Base-by-base conservation (phyloP, 768 basidiomycete species). In the Leccinum arenicola region DNA sequence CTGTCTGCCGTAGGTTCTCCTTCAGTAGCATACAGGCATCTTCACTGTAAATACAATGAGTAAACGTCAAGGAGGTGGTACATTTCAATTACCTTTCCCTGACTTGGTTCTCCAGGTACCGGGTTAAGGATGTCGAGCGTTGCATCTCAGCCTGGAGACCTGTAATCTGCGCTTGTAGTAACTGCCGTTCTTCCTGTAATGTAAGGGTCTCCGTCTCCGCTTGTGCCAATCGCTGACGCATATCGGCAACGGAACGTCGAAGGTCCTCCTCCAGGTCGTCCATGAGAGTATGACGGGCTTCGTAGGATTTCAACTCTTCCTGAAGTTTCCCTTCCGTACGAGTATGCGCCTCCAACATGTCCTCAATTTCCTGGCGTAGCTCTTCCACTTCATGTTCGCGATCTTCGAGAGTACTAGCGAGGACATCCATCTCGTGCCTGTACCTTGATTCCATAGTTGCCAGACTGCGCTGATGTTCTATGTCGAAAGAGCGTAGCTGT, bases 141-240 rank as follows among this genome's bases (percentile, higher is more conserved):
- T 91, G 87, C 12, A 83, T 70, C 65, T 91, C 87, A 3, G 88
- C 86, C 60, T 83, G 82, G 27, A 89, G 73, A 14, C 74, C 72
- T 0, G 87, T 89, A 50, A 80, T 78, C 63, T 85, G 77, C 51
- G 78, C 76, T 59, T 89, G 84, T 15, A 87, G 70, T 10, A 68
- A 54, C 1, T 69, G 72, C 61, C 79, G 84, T 72, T 89, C 86
- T 49, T 80, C 76, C 60, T 82, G 79, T 19, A 79, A 56, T 4
- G 66, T 49, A 35, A 75, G 70, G 25, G 78, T 60, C 14, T 77
- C 74, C 1, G 57, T 57, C 50, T 77, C 73, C 27, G 76, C 67
- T 52, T 79, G 71, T 45, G 80, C 72, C 19, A 88, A 68, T 50
- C 76, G 75, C n/a, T 66, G 70, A 47, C 73, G 76, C 29, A 77